Conservation (phyloP, 441 rosid species). For the Corymbia citriodora region DNA sequence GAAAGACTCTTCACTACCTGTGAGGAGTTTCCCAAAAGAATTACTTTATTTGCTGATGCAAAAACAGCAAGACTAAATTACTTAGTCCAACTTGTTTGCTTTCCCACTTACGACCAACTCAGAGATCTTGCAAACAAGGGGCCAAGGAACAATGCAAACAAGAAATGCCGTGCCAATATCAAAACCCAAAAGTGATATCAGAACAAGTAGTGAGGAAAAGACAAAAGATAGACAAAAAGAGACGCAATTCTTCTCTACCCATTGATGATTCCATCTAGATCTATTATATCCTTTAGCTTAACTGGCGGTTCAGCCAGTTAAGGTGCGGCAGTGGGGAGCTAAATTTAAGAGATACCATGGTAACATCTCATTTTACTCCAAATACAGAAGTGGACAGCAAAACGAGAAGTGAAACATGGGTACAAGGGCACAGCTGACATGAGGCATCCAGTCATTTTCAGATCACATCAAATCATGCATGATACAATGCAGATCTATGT, state of each 20-base stretch:
- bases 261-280: neutral
- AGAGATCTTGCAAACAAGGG: neutral
- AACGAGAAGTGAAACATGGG: neutral
- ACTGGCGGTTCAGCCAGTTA: neutral
- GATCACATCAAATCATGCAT: neutral
- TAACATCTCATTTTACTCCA: neutral
- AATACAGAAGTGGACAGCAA: neutral
- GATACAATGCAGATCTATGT: neutral
- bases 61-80: neutral
- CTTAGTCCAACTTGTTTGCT: neutral
- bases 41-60: neutral
- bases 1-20: slow-evolving; percentile 99
- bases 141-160: neutral
- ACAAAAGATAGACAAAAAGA: neutral
- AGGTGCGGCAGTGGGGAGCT: neutral
- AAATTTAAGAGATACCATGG: neutral
- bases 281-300: neutral
- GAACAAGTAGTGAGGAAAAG: neutral
- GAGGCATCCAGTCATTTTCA: neutral
- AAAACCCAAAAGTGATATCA: neutral
- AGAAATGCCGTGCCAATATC: neutral
- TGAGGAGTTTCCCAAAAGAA: neutral
- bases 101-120: neutral
- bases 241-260: neutral
- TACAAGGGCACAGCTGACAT: neutral